Evolutionary conservation across 2,329 filamentous ascomycete species (phyloP).

Genomic region (Hirsutella thompsonii): DNA sequence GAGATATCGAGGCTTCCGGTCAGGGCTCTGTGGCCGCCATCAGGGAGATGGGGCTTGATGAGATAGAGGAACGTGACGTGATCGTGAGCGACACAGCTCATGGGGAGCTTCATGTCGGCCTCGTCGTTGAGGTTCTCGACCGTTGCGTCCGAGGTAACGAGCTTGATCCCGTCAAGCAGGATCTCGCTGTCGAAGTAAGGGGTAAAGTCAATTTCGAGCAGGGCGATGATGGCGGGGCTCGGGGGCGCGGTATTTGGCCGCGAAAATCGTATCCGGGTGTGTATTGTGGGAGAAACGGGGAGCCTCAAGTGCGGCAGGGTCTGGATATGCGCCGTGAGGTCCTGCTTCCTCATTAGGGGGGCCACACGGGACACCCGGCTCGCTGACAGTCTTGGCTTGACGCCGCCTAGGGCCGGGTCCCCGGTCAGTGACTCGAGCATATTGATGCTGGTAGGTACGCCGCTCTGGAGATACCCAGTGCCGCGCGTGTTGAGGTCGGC

Average conservation of each 20-base stretch:
- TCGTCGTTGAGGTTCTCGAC: slow-evolving; percentile 44
- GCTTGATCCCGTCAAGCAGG: slow-evolving; percentile 43
- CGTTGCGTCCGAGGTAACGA: slow-evolving; percentile 43
- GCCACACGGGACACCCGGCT: slow-evolving; percentile 62
- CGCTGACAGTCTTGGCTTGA: slow-evolving; percentile 57
- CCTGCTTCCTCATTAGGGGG: slow-evolving; percentile 49
- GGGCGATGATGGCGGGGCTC: slow-evolving; percentile 50
- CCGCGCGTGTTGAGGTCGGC: slow-evolving; percentile 15
- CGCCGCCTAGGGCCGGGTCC: slow-evolving; percentile 49
- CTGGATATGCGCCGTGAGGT: slow-evolving; percentile 49
- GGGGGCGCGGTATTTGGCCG: slow-evolving; percentile 45
- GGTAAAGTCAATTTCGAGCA: slow-evolving; percentile 63
- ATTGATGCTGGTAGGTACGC: slow-evolving; percentile 58
- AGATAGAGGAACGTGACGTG: slow-evolving; percentile 65
- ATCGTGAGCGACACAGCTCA: slow-evolving; percentile 56
- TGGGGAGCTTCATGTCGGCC: slow-evolving; percentile 35
- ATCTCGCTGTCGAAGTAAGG: slow-evolving; percentile 55
- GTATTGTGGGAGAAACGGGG: slow-evolving; percentile 54
- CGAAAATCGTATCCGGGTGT: slow-evolving; percentile 61
- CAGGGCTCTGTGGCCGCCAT: slow-evolving; percentile 30
- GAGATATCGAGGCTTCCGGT: slow-evolving; percentile 43
- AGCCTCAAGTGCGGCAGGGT: slow-evolving; percentile 50
- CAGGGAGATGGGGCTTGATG: slow-evolving; percentile 39
- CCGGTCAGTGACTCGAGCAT: slow-evolving; percentile 60
- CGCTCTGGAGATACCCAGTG: slow-evolving; percentile 57